A percentile compares a stretch with the other conserved stretches of the same genome.
Conservation (phyloP, 108 stramenopile genomes). For the Licmophora abbreviata region DNA sequence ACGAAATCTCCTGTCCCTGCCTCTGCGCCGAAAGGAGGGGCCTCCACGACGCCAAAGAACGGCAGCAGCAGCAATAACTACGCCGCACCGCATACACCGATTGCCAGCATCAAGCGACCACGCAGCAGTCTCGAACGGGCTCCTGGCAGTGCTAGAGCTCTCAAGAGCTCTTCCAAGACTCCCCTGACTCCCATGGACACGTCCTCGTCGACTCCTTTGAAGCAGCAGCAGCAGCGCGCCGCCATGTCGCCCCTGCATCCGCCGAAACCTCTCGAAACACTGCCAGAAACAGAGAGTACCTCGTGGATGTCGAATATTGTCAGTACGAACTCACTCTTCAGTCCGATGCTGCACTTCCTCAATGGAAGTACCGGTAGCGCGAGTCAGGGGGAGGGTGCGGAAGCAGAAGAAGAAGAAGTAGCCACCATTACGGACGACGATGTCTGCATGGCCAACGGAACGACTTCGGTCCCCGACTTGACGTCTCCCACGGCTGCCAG, state of each 20-base stretch:
- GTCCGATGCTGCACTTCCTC: constrained; percentile 62
- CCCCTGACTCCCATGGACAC: constrained; percentile 67
- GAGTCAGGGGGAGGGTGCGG: constrained; percentile 17
- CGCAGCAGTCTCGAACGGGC: constrained; percentile 11
- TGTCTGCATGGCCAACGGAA: constrained; percentile 9
- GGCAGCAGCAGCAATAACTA: constrained; percentile 40
- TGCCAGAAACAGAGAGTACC: constrained; percentile 38
- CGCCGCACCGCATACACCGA: constrained; percentile 53
- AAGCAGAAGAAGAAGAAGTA: constrained; percentile 10
- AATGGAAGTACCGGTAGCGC: constrained; percentile 3
- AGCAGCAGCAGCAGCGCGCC: constrained; percentile 11
- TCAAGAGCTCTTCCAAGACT: not conserved
- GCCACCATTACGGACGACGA: constrained; percentile 10
- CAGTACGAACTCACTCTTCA: no score
- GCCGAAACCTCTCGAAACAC: constrained; percentile 1
- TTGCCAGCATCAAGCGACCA: constrained; percentile 57
- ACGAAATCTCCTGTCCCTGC: not conserved
- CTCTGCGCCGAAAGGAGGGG: no score
- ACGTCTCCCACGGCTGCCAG: constrained; percentile 1
- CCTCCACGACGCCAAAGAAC: no score
- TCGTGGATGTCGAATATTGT: no score
- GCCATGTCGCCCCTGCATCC: constrained; percentile 6
- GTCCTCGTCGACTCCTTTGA: constrained; percentile 31
- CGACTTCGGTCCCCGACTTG: not conserved
- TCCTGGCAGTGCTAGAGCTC: constrained; percentile 8